Evolutionary conservation across 163 green algal genomes (phyloP).

Genomic region (Chlamydomonas reinhardtii): DNA sequence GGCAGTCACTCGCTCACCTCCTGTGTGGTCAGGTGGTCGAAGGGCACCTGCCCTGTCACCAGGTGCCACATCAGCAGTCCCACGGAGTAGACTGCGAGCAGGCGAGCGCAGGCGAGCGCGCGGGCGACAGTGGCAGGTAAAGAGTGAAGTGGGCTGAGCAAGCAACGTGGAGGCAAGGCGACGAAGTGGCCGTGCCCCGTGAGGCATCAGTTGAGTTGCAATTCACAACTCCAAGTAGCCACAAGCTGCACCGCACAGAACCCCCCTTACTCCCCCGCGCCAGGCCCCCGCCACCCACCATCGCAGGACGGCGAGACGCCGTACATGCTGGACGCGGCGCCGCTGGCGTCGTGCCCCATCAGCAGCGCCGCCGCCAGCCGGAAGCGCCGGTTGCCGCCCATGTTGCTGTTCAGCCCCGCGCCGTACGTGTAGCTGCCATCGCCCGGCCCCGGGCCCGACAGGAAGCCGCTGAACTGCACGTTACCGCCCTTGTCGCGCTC

Average conservation of each 20-base stretch:
- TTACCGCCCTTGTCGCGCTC: background rate
- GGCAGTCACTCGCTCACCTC: background rate
- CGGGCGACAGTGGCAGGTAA: no score
- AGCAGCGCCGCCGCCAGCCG: background rate
- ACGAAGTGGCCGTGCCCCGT: no score
- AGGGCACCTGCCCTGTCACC: constrained; percentile 10
- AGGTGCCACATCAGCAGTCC: constrained; percentile 48
- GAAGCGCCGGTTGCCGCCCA: constrained; percentile 12
- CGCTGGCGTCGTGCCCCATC: constrained; percentile 10
- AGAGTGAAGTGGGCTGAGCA: no score
- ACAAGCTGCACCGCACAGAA: no score
- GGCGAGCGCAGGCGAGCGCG: no score
- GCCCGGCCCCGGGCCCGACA: no score
- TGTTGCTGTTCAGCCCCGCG: background rate
- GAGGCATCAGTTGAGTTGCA: no score
- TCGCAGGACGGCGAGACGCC: constrained; percentile 38
- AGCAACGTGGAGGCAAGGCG: no score
- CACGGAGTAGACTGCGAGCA: constrained; percentile 31
- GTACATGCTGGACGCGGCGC: background rate
- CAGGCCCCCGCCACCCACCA: background rate
- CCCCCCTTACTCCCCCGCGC: no score
- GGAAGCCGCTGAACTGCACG: background rate
- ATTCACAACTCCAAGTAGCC: no score
- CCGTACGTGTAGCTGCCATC: constrained; percentile 12
- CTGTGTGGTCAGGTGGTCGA: constrained; percentile 16